Base-by-base conservation (phyloP, 371 early-diverging fungal species). In the Mucor irregularis region DNA sequence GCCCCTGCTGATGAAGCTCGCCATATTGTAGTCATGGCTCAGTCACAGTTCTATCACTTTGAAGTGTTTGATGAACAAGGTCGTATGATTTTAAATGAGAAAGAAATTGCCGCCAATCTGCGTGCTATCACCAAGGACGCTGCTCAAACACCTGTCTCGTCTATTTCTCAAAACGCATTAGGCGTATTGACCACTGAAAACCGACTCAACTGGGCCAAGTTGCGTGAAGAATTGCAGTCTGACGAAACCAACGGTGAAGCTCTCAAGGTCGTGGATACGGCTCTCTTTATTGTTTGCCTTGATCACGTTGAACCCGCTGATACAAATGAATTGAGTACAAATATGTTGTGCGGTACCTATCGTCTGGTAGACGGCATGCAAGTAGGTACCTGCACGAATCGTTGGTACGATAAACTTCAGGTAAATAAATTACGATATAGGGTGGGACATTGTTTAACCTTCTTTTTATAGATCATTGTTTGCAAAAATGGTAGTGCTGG, bases 211-310 rank as follows among this genome's bases (percentile, higher is more conserved):
- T 92, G 92, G 92, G 84, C 90, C 9, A 54, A 63, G 28, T 72
- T 86, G 16, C 61, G 82, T 26, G 44, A 49, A 6, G 68, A 61
- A 24, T 56, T 80, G 38, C 57, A 68, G 6, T 33, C 65, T 3
- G 70, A 78, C 48, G 45, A 69, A 0, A 62, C 59, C n/a, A 93
- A 93, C 61, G 61, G 59, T 26, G 77, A 73, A 11, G 81, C 83
- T 10, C 69, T 92, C 5, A 68, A 74, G 11, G 74, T 74, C 3
- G 81, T 91, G n/a, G 88, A 90, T 46, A 65, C 82, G 0, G 84
- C 95, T 10, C 73, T 94, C 58, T 94, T 95, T 66, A 79, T 82
- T 22, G 87, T 95, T 2, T 88, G 88, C 52, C 71, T 95, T 35
- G 95, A 94, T 71, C 85, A 87, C 56, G 75, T 75, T 13, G 49